A percentile compares a stretch with the other conserved stretches of the same genome.
These are phyloP conservation scores for Raphanus raphanistrum DNA, from an alignment of 345 rosid genomes.

Conservation along the genomic window DNA sequence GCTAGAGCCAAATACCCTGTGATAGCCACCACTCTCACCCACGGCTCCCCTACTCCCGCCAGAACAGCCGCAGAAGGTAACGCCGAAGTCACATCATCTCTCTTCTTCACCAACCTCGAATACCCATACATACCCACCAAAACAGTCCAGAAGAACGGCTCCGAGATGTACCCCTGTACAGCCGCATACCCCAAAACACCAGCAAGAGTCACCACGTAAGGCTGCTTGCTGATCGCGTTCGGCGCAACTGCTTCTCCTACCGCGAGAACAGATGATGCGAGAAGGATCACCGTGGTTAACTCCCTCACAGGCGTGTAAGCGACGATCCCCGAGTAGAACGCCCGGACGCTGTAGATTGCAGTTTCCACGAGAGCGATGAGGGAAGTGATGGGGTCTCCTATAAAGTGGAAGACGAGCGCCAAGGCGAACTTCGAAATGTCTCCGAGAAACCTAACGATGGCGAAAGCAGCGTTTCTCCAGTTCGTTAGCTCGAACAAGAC, in stretches of 20 bases:
- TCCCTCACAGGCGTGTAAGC: conserved; percentile 73
- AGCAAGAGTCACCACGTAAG: conserved; percentile 58
- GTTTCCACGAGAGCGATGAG: conserved; percentile 56
- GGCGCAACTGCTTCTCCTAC: conserved; percentile 82
- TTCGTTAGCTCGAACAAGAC: conserved; percentile 77
- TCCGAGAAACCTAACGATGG: conserved; percentile 49
- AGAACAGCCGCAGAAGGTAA: conserved; percentile 76
- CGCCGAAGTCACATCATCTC: conserved; percentile 74
- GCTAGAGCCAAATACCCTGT: conserved; percentile 63
- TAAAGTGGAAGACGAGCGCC: conserved; percentile 71
- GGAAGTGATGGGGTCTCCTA: conserved; percentile 76
- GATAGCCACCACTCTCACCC: conserved; percentile 71
- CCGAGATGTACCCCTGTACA: conserved; percentile 70
- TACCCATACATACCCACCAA: conserved; percentile 62
- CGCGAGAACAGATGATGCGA: conserved; percentile 73
- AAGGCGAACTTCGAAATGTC: conserved; percentile 63
- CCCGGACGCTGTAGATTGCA: conserved; percentile 49
- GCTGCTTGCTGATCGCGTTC: conserved; percentile 59
- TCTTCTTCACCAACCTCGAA: conserved; percentile 59
- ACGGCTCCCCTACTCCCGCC: conserved; percentile 83
- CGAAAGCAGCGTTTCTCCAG: conserved; percentile 59
- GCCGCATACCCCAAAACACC: conserved; percentile 80
- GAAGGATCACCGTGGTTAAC: conserved; percentile 57
- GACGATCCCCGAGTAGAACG: conserved; percentile 71
- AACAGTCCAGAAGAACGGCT: conserved; percentile 80